Evolutionary conservation across 768 basidiomycete species (phyloP).

Genomic region (Hemileccinum impolitum): DNA sequence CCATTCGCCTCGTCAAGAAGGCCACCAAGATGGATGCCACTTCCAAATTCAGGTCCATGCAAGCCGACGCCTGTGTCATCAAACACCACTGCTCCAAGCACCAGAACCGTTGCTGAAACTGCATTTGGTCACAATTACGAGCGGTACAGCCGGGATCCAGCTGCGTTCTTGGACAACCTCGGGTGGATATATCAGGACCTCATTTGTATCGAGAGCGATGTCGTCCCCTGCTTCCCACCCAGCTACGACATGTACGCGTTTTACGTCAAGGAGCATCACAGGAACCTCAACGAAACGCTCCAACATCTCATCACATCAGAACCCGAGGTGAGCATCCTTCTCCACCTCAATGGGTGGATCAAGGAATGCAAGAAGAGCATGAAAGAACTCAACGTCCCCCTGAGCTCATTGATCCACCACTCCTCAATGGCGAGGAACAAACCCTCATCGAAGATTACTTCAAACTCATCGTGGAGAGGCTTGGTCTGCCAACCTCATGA

Average conservation of each 20-base stretch:
- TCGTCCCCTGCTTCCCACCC: slow-evolving; percentile 87
- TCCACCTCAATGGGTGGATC: slow-evolving; percentile 87
- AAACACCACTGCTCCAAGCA: slow-evolving; percentile 92
- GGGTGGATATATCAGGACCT: slow-evolving; percentile 95
- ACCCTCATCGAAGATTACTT: slow-evolving; percentile 93
- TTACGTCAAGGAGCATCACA: slow-evolving; percentile 89
- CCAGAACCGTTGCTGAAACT: slow-evolving; percentile 74
- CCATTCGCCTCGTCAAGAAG: slow-evolving; percentile 91
- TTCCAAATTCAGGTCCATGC: slow-evolving; percentile 89
- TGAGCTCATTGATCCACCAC: slow-evolving; percentile 80
- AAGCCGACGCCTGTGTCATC: slow-evolving; percentile 87
- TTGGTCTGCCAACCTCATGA: slow-evolving; percentile 93
- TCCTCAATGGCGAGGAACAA: slow-evolving; percentile 96
- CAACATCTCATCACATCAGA: slow-evolving; percentile 66
- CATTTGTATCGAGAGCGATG: slow-evolving; percentile 85
- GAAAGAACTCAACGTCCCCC: slow-evolving; percentile 88
- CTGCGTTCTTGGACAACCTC: slow-evolving; percentile 71
- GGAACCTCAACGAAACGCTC: slow-evolving; percentile 70
- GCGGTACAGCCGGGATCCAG: slow-evolving; percentile 59
- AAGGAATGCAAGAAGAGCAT: slow-evolving; percentile 95
- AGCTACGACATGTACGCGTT: slow-evolving; percentile 87
- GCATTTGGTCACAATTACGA: slow-evolving; percentile 68
- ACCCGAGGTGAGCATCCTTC: slow-evolving; percentile 86
- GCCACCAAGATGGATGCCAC: slow-evolving; percentile 90
- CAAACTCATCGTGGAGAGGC: slow-evolving; percentile 85